Base-by-base conservation (phyloP, 1,284 basidiomycete species). In the Malassezia vespertilionis region DNA sequence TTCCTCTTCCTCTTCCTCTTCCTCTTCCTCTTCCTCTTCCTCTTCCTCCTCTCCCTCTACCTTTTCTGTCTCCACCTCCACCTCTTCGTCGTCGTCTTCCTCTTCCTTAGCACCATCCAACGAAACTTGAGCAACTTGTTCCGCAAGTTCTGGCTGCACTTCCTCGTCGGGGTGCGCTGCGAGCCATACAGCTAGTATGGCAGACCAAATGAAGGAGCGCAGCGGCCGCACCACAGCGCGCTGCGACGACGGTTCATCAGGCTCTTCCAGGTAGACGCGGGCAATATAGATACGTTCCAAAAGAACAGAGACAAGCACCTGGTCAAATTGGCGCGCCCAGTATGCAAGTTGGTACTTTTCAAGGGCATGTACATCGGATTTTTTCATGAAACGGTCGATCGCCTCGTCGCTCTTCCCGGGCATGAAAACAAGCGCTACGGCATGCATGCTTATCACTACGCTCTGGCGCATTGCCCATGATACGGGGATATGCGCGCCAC, bases 281-380 rank as follows among this genome's bases (percentile, higher is more conserved):
- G 48, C 48, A 33, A 51, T 51, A 15, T 40, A 51, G 18, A 51
- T 40, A 28, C 48, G 42, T 31, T 51, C 48, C 5, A 51, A 43
- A 24, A 44, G 34, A n/a, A 44, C 42, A 14, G 48, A 51, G 3
- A 45, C 41, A 28, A 51, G 31, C 14, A 39, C 32, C 39, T 51
- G 48, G 40, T 51, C 48, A 33, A 51, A 33, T 20, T 45, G 31
- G 33, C 48, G 43, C 4, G 26, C 23, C 42, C 48, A 44, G 38
- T 51, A 51, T 1, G 48, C 48, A 2, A 40, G 27, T 40, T 51
- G 48, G 39, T 43, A 51, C 20, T 10, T 11, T 21, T 45, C 20
- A 23, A 51, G 35, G 14, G 42, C 42, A 3, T 14, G 18, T 1
- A 24, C 11, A 17, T 51, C 48, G 14, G 32, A 35, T 8, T 18